A percentile compares a stretch with the other conserved stretches of the same genome.
Evolutionary conservation across 306 rosid species (phyloP).

Genomic region (Medicago truncatula): MtrunA17r5.0-ANR NC_053046.1:33819501-33820000

Average conservation of each 20-base stretch:
- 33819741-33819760: not conserved
- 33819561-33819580: constrained; percentile 36
- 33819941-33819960: constrained; percentile 49
- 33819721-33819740: constrained; percentile 24
- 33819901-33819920: constrained; percentile 63
- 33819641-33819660: constrained; percentile 36
- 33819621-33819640: not conserved
- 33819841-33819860: not conserved
- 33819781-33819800: constrained; percentile 51
- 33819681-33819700: constrained; percentile 43
- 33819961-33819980: constrained; percentile 32
- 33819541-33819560: constrained; percentile 29
- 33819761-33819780: constrained; percentile 23
- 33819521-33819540: not conserved
- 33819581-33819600: not conserved
- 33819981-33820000: constrained; percentile 35
- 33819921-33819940: constrained; percentile 37
- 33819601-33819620: not conserved
- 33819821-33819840: not conserved
- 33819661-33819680: constrained; percentile 35
- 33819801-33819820: constrained; percentile 67
- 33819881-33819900: constrained; percentile 37
- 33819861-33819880: constrained; percentile 1
- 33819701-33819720: constrained; percentile 42
- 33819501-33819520: not conserved